Percentiles rank a stretch among this genome's conserved stretches.
Evolutionary conservation across 441 rosid species (phyloP).

Genomic region (Gossypium schwendimanii): DNA sequence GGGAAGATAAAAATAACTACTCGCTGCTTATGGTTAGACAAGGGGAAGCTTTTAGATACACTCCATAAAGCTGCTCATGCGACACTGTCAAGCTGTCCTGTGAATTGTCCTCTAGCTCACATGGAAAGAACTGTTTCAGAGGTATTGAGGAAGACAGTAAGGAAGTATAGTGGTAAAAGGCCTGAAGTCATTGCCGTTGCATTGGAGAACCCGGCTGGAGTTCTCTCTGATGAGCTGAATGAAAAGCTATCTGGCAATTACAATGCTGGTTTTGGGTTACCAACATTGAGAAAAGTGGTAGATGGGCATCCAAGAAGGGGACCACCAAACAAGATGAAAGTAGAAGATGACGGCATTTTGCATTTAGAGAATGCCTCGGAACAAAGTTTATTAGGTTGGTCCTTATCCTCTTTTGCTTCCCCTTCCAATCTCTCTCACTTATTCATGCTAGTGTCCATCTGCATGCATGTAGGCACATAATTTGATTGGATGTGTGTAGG

Average conservation of each 20-base stretch:
- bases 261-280: slow-evolving; percentile 40
- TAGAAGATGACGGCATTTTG: slow-evolving; percentile 28
- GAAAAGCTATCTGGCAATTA: slow-evolving; percentile 58
- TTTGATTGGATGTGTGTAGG: neutral
- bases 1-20: slow-evolving; percentile 92
- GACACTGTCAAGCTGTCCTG: slow-evolving; percentile 81
- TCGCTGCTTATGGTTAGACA: slow-evolving; percentile 94
- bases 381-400: slow-evolving; percentile 31
- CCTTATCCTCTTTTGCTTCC: neutral
- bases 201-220: slow-evolving; percentile 66
- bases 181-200: slow-evolving; percentile 90
- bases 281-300: slow-evolving; percentile 45
- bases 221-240: slow-evolving; percentile 63
- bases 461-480: neutral
- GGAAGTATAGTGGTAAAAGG: slow-evolving; percentile 90
- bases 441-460: neutral
- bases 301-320: slow-evolving; percentile 36
- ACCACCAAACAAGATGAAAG: slow-evolving; percentile 22
- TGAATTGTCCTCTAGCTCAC: slow-evolving; percentile 75
- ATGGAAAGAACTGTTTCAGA: slow-evolving; percentile 84
- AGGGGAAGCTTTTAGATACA: slow-evolving; percentile 85
- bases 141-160: slow-evolving; percentile 77
- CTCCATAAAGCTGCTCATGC: slow-evolving; percentile 90
- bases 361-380: slow-evolving; percentile 19
- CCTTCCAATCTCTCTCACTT: neutral